Base-by-base conservation (phyloP, 2,329 filamentous ascomycete species). In the Colletotrichum tropicicola region DNA sequence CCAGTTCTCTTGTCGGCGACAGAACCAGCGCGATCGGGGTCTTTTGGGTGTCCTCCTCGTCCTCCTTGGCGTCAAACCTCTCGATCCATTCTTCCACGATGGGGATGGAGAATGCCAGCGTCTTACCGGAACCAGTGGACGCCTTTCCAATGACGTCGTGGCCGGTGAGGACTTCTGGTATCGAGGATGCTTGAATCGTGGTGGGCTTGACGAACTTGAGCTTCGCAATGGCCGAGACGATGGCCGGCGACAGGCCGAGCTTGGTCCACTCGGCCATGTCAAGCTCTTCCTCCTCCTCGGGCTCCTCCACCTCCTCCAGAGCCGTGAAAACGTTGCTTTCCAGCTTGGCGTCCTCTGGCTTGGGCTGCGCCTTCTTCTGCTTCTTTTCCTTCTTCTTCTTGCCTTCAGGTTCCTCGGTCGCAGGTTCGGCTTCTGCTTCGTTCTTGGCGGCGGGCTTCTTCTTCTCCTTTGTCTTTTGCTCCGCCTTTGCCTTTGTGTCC, bases 61-160 rank as follows among this genome's bases (percentile, higher is more conserved):
- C 71, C 3, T 77, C 73, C 37, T 21, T 48, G 13, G 27, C 54
- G 19, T 68, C 57, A 7, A 45, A 48, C 3, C 74, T 73, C 65
- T 87, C 85, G 37, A 99, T 79, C 83, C 91, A 98, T 59, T 87
- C 85, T 77, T 99, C 94, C 9, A 98, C 83, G 59, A 99, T 96
- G 0, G 96, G 96, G 67, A 99, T 94, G 1, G 91, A 93, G 77
- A 97, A 99, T 0, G 96, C 95, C 45, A 99, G 82, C 0, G 96
- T 99, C 80, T 99, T 99, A 71, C 96, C 96, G 13, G 96, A 98
- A 69, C 96, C 96, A 0, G 96, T 99, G 10, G 95, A 91, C 2
- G 96, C 96, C 80, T 99, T 99, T 43, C 96, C 96, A 68, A 99
- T 92, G 15, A 98, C 91, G 77, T 99, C 95, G 74, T 92, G 92